Evolutionary conservation across 208 protist genomes (phyloP).

Genomic region (Trypanosoma cruzi): DNA sequence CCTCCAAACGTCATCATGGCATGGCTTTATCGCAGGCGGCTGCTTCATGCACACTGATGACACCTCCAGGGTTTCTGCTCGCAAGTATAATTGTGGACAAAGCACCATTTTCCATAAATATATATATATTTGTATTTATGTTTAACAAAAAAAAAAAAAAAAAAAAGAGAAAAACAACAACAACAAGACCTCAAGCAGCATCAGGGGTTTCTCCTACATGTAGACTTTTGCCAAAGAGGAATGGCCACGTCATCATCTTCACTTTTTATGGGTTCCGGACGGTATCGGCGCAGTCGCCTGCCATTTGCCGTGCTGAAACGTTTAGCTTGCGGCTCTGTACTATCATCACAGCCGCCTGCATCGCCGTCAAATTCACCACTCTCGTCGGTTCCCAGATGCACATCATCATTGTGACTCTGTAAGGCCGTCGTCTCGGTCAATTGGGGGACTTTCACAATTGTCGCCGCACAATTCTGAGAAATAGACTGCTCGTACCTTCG

Average conservation of each 20-base stretch:
- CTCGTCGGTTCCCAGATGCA: neutral
- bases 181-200: neutral
- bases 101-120: neutral
- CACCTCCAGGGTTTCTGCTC: no score
- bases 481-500: neutral
- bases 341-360: neutral
- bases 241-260: neutral
- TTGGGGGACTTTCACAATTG: neutral
- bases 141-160: neutral
- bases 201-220: neutral
- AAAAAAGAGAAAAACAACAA: conserved; percentile 3
- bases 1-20: no score
- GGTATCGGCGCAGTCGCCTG: neutral
- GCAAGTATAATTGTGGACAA: neutral
- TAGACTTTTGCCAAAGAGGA: neutral
- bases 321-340: neutral
- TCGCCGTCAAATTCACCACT: neutral
- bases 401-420: neutral
- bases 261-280: neutral
- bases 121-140: no score
- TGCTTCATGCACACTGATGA: no score
- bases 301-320: neutral
- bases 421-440: neutral
- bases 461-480: neutral
- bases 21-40: no score